Base-by-base conservation (phyloP, 305 asterid species). In the Galium porrigens region DNA sequence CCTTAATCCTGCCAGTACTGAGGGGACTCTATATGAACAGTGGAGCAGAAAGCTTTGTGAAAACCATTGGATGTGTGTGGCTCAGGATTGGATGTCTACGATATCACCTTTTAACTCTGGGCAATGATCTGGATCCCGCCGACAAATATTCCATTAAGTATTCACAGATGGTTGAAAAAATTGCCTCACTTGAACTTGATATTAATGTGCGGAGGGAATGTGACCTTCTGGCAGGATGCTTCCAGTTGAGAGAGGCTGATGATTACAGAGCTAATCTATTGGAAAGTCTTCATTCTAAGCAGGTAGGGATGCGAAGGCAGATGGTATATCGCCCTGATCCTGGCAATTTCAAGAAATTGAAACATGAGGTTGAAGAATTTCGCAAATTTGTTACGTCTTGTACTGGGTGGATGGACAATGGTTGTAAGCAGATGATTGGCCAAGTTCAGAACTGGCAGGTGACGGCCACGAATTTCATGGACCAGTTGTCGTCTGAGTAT, bases 391-490 rank as follows among this genome's bases (percentile, higher is more conserved):
- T 84, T 76, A 67, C 68, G 42, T 64, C 74, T 63, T 60, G 76
- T 63, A 73, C 73, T 58, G 78, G 68, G 59, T 82, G 85, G 90
- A 69, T 75, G 68, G 77, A 79, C 66, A 44, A 37, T 72, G 69
- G 77, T 41, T 70, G 71, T 70, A 70, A 77, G 72, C 72, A 77
- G 58, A 68, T 76, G 71, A 77, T 77, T 51, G 68, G 72, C 62
- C 76, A 78, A 78, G 80, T 87, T 72, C 78, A 60, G 60, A 87
- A 86, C 73, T 89, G 95, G 96, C 99, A 94, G 94, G 84, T 81
- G 76, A 84, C 63, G 14, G 74, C 83, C 29, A 78, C 94, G 22
- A 36, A 79, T 70, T 82, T 85, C 77, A 81, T 89, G 81, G 84
- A 81, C 56, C 80, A 73, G n/a, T 68, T 94, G 63, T 84, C 97